Percentiles rank a stretch among this genome's conserved stretches.
Conservation (phyloP, 345 rosid genomes). For the Lumnitzera racemosa region DNA sequence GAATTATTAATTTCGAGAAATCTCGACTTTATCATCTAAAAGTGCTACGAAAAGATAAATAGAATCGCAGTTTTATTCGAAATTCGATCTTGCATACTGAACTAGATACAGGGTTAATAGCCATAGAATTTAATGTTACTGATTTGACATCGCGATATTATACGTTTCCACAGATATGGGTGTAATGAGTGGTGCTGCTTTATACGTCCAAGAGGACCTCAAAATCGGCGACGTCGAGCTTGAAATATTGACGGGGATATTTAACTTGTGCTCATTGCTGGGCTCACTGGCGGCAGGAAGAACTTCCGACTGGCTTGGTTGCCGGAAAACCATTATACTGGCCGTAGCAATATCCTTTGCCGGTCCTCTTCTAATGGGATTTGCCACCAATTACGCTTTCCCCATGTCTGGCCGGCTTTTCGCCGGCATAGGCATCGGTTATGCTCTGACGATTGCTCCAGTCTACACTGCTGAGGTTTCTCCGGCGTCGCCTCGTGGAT, state of each 20-base stretch:
- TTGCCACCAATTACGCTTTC: background rate
- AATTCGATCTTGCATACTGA: too few relatives aligned
- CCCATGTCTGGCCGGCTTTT: background rate
- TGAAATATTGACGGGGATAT: background rate
- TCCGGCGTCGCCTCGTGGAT: background rate
- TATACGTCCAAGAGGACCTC: background rate
- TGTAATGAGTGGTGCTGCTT: constrained; percentile 3
- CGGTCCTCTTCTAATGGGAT: background rate
- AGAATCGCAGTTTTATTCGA: too few relatives aligned
- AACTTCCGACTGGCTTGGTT: background rate
- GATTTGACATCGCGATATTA: too few relatives aligned
- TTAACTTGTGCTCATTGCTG: background rate
- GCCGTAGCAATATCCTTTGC: constrained; percentile 1
- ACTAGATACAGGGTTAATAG: too few relatives aligned
- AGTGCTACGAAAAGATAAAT: too few relatives aligned
- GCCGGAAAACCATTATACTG: background rate
- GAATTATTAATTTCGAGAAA: too few relatives aligned
- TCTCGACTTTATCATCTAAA: too few relatives aligned
- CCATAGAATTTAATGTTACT: too few relatives aligned
- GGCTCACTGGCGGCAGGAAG: background rate
- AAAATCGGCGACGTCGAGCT: background rate
- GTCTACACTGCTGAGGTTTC: constrained; percentile 4
- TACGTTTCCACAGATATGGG: background rate
- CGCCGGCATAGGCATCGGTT: constrained; percentile 1
- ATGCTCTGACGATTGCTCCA: constrained; percentile 1